Percentiles rank a stretch among this genome's conserved stretches.
Evolutionary conservation across 2,329 filamentous ascomycete species (phyloP).

Genomic region (Fragosphaeria purpurea): DNA sequence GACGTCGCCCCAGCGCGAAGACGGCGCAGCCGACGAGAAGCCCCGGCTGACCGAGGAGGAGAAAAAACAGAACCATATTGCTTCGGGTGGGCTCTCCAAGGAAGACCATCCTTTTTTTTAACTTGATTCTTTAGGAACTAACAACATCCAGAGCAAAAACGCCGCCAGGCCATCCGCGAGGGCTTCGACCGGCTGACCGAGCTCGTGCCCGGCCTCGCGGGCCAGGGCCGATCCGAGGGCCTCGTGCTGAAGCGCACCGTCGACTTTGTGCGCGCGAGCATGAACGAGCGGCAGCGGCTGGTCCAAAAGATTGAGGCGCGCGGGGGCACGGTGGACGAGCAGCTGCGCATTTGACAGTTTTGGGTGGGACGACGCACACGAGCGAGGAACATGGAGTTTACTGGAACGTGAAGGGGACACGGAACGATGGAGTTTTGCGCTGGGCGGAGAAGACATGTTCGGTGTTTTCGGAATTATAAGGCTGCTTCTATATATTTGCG

Average conservation of each 20-base stretch:
- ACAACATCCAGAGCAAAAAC: constrained; percentile 24
- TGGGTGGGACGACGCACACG: too few species aligned
- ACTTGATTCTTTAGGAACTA: not conserved
- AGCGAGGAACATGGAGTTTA: too few species aligned
- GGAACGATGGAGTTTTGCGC: too few species aligned
- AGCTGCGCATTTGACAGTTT: constrained; percentile 17
- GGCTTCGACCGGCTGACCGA: constrained; percentile 74
- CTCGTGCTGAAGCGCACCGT: constrained; percentile 67
- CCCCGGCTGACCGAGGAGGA: constrained; percentile 28
- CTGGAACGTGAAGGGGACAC: too few species aligned
- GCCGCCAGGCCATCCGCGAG: constrained; percentile 56
- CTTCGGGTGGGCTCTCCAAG: constrained; percentile 18
- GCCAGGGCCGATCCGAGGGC: constrained; percentile 76
- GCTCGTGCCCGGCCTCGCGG: constrained; percentile 71
- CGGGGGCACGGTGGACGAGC: constrained; percentile 40
- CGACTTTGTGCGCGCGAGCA: constrained; percentile 51
- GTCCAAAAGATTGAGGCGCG: constrained; percentile 48
- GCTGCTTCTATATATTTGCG: too few species aligned
- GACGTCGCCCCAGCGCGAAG: constrained; percentile 4
- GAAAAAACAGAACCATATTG: constrained; percentile 28
- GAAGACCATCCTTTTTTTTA: not conserved
- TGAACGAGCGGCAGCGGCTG: constrained; percentile 48
- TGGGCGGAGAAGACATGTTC: too few species aligned
- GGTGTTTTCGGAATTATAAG: too few species aligned
- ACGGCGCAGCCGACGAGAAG: constrained; percentile 16